Evolutionary conservation across 257 asterid species (phyloP), one percentile per base, ranked within the genome.

Genomic region (Gentiana straminea): DNA sequence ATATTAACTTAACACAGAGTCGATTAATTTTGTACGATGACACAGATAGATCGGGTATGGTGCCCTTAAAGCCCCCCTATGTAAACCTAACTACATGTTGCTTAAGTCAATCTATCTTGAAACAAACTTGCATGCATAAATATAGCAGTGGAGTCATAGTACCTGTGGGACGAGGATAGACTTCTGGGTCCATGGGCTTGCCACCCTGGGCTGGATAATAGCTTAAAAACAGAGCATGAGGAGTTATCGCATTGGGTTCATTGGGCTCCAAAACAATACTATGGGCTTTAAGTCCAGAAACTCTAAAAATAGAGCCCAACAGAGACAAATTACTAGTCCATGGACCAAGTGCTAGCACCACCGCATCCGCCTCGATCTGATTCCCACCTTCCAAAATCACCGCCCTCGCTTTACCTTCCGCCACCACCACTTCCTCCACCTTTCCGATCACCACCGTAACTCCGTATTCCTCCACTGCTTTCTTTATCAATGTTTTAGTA

Each of bases 111-210:
- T 24, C 24, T 24, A 24, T 24, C 24, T 24, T 24, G 24, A 24
- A 24, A 24, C 24, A 24, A 24, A 24, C 24, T 24, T 24, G 24
- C 24, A 24, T 24, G 24, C 24, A 24, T 24, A 24, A 24, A 24
- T 24, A 24, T 24, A 24, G 24, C 24, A 24, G 24, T 24, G 24
- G 24, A 24, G 24, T 24, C 24, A 24, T 24, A 24, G 24, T 49
- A 82, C 96, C 96, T 67, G 98, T 82, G 15, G 96, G 95, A 33
- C 97, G 95, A 2, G 95, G 97, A 76, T 84, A 84, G 6, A 87
- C 86, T 77, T 87, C 96, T 0, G 94, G 96, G 60, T 87, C 98
- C 73, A 84, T 43, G 55, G 92, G 86, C 48, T 57, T 77, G 13
- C 82, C 98, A 47, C 92, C 90, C 36, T 66, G 76, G 60, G 86